Evolutionary conservation across 108 stramenopile genomes (phyloP), one percentile per base, ranked within the genome.

Genomic region (Skeletonema tropicum): DNA sequence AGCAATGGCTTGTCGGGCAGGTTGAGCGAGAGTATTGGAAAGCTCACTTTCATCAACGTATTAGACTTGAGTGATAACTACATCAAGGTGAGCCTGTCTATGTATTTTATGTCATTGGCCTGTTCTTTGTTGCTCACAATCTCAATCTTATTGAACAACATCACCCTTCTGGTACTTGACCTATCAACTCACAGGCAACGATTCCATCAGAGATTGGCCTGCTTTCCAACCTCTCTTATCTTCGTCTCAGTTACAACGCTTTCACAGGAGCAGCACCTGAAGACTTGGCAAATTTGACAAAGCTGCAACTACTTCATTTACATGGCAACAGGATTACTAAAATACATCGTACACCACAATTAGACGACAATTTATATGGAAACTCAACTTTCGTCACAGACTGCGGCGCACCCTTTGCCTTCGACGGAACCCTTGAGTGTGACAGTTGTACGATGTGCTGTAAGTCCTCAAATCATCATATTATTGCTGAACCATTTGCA

Each of bases 31-130:
- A 66, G 66, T 7, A 85, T 95, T 60, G 83, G 74, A 5, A 38
- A 78, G 0, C 38, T 91, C 10, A 68, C 64, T 14, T 68, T 73
- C 30, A 83, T 94, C 10, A 49, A 83, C 33, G 64, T 78, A 1
- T 57, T 94, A 6, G 76, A 69, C 48, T 59, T 94, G 59, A 71
- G 67, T 63, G 79, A 89, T 25, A 92, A 86, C 62, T 82, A 68
- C 17, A 79, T 79, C 3, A 66, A 72, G 61, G 70, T 71, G 55
- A 31, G 2, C 12, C 15, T 6, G 6, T 57, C 10, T 12, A 10
- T n/a, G n/a, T n/a, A 9, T 25, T 29, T 29, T 29, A 45, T 45
- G 3, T 45, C 15, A 15, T 45, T 45, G 13, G 15, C 15, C 2
- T 15, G 21, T 17, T 0, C 41, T 25, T 21, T 21, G 2, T 5